Evolutionary conservation across 2,329 filamentous ascomycete species (phyloP).

Genomic region (Paraconiothyrium sp.): DNA sequence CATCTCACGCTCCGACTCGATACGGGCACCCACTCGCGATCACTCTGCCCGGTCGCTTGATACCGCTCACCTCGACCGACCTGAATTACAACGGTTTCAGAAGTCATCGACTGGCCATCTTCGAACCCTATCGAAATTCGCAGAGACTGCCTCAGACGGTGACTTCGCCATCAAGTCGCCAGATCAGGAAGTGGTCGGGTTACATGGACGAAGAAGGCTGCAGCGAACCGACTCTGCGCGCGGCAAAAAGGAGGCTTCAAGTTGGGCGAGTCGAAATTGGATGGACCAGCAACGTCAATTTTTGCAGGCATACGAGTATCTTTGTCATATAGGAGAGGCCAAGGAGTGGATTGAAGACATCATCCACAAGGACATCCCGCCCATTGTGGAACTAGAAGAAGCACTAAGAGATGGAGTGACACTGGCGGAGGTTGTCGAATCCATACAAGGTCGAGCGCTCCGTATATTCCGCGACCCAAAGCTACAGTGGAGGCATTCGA

Average conservation of each 20-base stretch:
- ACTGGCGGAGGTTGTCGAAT: constrained; percentile 90
- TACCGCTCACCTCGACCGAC: constrained; percentile 47
- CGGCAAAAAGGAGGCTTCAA: constrained; percentile 62
- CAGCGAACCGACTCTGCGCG: constrained; percentile 72
- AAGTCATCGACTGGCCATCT: constrained; percentile 91
- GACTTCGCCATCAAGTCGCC: constrained; percentile 82
- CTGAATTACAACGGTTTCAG: constrained; percentile 80
- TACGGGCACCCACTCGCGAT: constrained; percentile 48
- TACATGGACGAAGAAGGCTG: constrained; percentile 83
- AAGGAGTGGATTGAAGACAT: constrained; percentile 99
- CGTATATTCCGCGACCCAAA: constrained; percentile 87
- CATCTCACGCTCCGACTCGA: constrained; percentile 50
- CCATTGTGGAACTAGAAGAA: constrained; percentile 93
- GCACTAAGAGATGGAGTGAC: constrained; percentile 92
- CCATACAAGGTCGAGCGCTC: constrained; percentile 77
- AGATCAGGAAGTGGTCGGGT: constrained; percentile 85
- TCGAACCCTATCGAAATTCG: constrained; percentile 83
- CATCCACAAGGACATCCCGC: constrained; percentile 83
- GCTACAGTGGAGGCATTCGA: constrained; percentile 93
- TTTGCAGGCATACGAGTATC: constrained; percentile 95
- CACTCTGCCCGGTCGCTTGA: constrained; percentile 40
- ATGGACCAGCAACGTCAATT: constrained; percentile 99
- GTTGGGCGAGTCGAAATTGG: constrained; percentile 88
- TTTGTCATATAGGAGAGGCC: constrained; percentile 98
- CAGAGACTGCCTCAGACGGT: constrained; percentile 76